phyloP scores from a whole-genome alignment of 1,284 basidiomycete genomes.

The Puccinia horiana region DNA sequence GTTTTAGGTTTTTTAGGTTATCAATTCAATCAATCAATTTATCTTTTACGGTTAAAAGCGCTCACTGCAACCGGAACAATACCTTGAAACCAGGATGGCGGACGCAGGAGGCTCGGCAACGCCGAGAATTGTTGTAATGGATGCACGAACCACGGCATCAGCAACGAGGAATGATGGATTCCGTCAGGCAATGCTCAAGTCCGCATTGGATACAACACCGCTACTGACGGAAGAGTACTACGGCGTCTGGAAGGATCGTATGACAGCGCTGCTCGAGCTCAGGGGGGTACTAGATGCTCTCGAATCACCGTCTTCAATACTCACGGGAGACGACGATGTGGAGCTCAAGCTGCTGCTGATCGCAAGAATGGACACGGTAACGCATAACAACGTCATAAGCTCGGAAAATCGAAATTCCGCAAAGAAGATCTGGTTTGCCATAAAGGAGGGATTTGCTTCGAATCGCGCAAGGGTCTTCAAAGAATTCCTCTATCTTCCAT shows the following conservation, averaged over 20 bases:
- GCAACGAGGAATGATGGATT: background rate
- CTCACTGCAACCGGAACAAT: no score
- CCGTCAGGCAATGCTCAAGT: background rate
- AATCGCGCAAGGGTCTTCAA: background rate
- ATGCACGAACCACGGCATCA: no score
- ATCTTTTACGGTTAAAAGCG: no score
- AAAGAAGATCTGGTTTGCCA: background rate
- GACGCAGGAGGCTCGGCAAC: no score
- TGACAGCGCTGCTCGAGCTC: background rate
- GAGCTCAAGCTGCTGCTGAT: background rate
- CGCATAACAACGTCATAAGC: background rate
- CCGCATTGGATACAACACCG: background rate
- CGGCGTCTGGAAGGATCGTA: background rate
- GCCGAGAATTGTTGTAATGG: no score
- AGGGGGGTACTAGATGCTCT: background rate
- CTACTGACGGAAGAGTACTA: background rate
- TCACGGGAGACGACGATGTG: background rate
- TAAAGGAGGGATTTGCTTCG: background rate
- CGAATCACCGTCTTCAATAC: background rate
- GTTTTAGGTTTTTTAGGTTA: no score
- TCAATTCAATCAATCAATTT: no score
- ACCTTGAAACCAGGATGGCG: no score
- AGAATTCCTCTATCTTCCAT: background rate
- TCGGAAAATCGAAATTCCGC: background rate
- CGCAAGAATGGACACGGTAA: background rate